Percentiles rank a stretch among this genome's conserved stretches.
These are phyloP conservation scores for Nepenthes alata DNA, from an alignment of 179 eudicot species.

Conservation along the genomic window DNA sequence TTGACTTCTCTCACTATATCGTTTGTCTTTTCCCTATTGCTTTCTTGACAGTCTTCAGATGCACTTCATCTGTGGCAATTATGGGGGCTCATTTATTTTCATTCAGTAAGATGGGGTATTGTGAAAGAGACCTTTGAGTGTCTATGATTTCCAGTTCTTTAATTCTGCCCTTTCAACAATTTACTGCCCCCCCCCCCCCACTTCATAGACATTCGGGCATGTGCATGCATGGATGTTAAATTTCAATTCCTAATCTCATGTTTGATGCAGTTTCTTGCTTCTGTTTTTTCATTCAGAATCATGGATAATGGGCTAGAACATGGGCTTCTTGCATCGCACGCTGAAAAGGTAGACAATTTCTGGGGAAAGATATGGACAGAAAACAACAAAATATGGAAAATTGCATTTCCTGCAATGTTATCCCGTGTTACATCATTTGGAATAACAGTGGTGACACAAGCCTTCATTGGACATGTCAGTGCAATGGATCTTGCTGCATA, in stretches of 20 bases:
- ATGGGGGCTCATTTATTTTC: too few species aligned
- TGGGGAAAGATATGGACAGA: constrained; percentile 22
- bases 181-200: too few species aligned
- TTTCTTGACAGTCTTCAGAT: too few species aligned
- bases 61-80: too few species aligned
- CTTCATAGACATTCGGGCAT: too few species aligned
- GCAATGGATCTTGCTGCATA: constrained; percentile 39
- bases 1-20: too few species aligned
- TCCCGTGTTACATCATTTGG: constrained; percentile 27
- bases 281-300: background rate
- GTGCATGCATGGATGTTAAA: constrained; percentile 1
- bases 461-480: constrained; percentile 45
- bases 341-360: background rate
- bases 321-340: constrained; percentile 3
- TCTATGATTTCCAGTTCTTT: too few species aligned
- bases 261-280: background rate
- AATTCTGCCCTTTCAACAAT: too few species aligned
- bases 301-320: constrained; percentile 7
- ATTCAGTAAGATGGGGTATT: too few species aligned
- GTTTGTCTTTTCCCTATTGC: too few species aligned
- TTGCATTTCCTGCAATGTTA: constrained; percentile 34
- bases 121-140: too few species aligned
- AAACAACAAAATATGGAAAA: constrained; percentile 36
- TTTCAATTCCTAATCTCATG: constrained; percentile 7
- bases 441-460: constrained; percentile 25